phyloP scores from a whole-genome alignment of 192 early-diverging fungal genomes.

The Bifiguratus adelaidae region DNA sequence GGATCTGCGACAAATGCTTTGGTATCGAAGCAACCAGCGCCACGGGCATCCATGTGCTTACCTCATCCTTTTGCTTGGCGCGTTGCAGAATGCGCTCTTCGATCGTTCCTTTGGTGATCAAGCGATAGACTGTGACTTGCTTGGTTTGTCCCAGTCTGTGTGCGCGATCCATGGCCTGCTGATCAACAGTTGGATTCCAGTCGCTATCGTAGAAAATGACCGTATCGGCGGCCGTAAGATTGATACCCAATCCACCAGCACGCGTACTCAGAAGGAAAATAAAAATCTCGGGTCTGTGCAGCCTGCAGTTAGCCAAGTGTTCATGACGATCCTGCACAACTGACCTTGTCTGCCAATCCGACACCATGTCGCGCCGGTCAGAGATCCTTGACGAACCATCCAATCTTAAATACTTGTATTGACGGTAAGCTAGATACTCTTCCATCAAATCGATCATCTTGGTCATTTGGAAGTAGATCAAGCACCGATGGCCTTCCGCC shows the following conservation, averaged over 20 bases:
- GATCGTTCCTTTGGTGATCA: conserved; percentile 73
- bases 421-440: conserved; percentile 75
- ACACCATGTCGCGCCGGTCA: conserved; percentile 85
- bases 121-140: conserved; percentile 74
- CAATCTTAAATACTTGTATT: conserved; percentile 80
- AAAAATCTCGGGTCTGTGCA: conserved; percentile 60
- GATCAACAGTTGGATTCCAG: conserved; percentile 88
- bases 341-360: conserved; percentile 78
- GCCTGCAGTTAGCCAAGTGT: not conserved
- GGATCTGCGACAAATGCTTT: conserved; percentile 51
- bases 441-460: conserved; percentile 83
- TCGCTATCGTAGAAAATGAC: conserved; percentile 84
- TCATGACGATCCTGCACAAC: not conserved
- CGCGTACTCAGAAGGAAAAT: conserved; percentile 77
- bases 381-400: conserved; percentile 83
- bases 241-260: conserved; percentile 83
- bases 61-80: conserved; percentile 82
- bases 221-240: conserved; percentile 83
- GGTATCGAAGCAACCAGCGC: too few species aligned
- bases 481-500: conserved; percentile 65
- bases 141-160: conserved; percentile 79
- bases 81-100: conserved; percentile 74
- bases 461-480: conserved; percentile 88
- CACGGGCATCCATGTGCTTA: too few species aligned
- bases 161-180: conserved; percentile 86